Evolutionary conservation across 1,284 basidiomycete genomes (phyloP), one percentile per base, ranked within the genome.

Genomic region (Sparassis latifolia): DNA sequence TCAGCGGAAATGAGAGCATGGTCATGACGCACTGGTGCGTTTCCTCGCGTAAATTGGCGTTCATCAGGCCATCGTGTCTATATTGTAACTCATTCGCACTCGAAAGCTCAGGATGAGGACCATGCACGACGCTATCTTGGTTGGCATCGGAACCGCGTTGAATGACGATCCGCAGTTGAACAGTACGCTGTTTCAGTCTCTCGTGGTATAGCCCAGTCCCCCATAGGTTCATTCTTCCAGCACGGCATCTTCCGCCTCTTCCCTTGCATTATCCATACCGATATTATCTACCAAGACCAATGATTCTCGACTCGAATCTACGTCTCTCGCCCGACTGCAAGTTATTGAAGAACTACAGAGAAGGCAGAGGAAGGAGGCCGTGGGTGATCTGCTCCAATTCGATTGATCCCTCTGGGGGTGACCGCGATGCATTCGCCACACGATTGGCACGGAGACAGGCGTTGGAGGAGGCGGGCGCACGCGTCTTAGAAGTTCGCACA

Each of bases 121-220:
- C 0, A 80, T 93, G 77, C 95, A 98, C 68, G 91, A 97, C 63
- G 92, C 82, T 6, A 97, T 99, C 55, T 71, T 99, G 32, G 78
- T 99, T 42, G 96, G 96, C 4, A 82, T 96, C 41, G 90, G 90
- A 3, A 98, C 96, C 0, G 82, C 92, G 9, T 68, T 93, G 44
- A 92, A 92, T 59, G 96, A 99, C 61, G 79, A 99, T 66, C 96
- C 96, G 7, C 89, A 96, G 61, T 74, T 99, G 28, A 97, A 95
- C 63, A 86, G 94, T 20, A 20, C 20, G 20, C 20, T 92, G 59
- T 56, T 82, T 67, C 31, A 33, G n/a, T 39, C 42, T 39, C 42
- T 29, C 28, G 27, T 9, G 27, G 6, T 27, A 28, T 46, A 27
- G 48, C 47, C 29, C 38, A 3, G 20, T 41, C 33, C 30, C 47